Conservation (phyloP, 306 rosid species). For the Carpinus fangiana region DNA sequence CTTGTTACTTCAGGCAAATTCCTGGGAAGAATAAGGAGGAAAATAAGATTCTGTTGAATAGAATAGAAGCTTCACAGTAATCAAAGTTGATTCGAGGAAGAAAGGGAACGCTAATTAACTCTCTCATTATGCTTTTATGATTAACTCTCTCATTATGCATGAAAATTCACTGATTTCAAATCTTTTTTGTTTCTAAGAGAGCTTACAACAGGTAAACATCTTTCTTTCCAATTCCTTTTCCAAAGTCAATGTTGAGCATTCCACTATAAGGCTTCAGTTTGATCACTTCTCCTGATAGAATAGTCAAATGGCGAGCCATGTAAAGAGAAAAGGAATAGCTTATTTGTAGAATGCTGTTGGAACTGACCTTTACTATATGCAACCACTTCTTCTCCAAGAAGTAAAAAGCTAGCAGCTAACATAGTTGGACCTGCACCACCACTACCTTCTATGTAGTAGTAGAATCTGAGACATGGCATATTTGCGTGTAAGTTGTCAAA, state of each 20-base stretch:
- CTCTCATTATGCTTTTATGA: not conserved
- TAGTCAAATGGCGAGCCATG: constrained; percentile 35
- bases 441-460: constrained; percentile 89
- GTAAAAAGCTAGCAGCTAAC: constrained; percentile 84
- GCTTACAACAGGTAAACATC: constrained; percentile 94
- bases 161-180: constrained; percentile 17
- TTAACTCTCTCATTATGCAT: not conserved
- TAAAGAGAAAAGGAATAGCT: constrained; percentile 27
- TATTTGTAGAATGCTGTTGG: constrained; percentile 22
- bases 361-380: constrained; percentile 79
- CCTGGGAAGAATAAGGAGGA: constrained; percentile 35
- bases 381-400: constrained; percentile 93
- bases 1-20: constrained; percentile 94
- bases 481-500: constrained; percentile 25
- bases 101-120: constrained; percentile 13
- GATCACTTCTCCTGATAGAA: constrained; percentile 75
- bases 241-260: constrained; percentile 90
- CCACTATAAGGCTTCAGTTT: constrained; percentile 93
- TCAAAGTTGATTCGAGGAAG: constrained; percentile 16
- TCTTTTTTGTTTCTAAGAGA: constrained; percentile 15
- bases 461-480: constrained; percentile 61
- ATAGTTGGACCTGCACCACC: constrained; percentile 99
- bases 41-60: constrained; percentile 11
- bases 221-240: constrained; percentile 90
- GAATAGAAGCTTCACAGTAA: constrained; percentile 6